These are phyloP conservation scores for Lanmaoa rubissima DNA, from an alignment of 768 basidiomycete genomes.

Conservation along the genomic window DNA sequence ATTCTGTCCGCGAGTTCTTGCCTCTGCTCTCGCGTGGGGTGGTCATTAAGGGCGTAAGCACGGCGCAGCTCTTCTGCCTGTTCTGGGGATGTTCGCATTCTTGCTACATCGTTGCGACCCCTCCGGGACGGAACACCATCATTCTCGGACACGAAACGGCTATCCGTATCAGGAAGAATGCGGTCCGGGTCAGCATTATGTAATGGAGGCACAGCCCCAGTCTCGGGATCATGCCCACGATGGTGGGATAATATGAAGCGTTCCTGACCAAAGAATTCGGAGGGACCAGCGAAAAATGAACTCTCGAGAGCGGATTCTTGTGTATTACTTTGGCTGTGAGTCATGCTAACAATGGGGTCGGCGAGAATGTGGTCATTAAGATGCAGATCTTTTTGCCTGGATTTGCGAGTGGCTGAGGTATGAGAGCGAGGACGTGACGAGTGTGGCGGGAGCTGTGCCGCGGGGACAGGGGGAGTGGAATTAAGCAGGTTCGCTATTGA, in stretches of 20 bases:
- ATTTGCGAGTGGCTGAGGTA: slow-evolving; percentile 25
- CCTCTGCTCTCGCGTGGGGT: slow-evolving; percentile 66
- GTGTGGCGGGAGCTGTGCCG: slow-evolving; percentile 21
- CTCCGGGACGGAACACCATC: slow-evolving; percentile 33
- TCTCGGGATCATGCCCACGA: slow-evolving; percentile 30
- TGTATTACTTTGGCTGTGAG: slow-evolving; percentile 5
- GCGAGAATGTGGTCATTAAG: slow-evolving; percentile 29
- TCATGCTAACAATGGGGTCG: slow-evolving; percentile 6
- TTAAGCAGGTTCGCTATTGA: slow-evolving; percentile 43
- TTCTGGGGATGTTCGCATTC: slow-evolving; percentile 58
- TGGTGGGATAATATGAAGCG: slow-evolving; percentile 33
- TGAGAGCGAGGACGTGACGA: slow-evolving; percentile 27
- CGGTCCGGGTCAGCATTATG: slow-evolving; percentile 47
- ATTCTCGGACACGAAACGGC: slow-evolving; percentile 54
- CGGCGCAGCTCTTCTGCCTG: slow-evolving; percentile 71
- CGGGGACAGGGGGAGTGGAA: slow-evolving; percentile 29
- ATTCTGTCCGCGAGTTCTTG: slow-evolving; percentile 64
- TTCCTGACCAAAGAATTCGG: slow-evolving; percentile 31
- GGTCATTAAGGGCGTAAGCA: slow-evolving; percentile 60
- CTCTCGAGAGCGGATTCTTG: slow-evolving; percentile 27
- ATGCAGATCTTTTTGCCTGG: slow-evolving; percentile 34
- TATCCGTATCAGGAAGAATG: slow-evolving; percentile 49
- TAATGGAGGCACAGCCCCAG: slow-evolving; percentile 25
- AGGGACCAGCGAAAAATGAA: slow-evolving; percentile 33
- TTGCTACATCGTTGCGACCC: slow-evolving; percentile 34